Base-by-base conservation (phyloP, 306 rosid genomes). In the Glycyrrhiza uralensis region DNA sequence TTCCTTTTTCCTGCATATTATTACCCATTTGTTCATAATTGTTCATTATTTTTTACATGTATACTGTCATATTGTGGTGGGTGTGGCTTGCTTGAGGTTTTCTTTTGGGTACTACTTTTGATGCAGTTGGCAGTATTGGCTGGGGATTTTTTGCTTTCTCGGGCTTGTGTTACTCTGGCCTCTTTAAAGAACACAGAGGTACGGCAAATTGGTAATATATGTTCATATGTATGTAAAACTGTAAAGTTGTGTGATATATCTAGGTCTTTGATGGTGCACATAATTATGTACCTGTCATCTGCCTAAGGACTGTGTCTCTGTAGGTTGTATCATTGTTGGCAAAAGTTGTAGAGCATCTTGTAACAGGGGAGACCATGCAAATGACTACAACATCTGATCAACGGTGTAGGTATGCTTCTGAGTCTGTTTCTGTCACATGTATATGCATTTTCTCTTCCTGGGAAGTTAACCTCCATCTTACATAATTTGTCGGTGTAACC, bases 81-180 rank as follows among this genome's bases (percentile, higher is more conserved):
- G 33, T 73, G 44, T 78, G 54, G 72, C 77, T 29, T 74, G 66
- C 77, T 12, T 80, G 59, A 71, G 52, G 15, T 67, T 33, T 67
- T 69, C 39, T 61, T 32, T 57, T 54, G 36, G 64, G 14, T 45
- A 12, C 72, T 54, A 30, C 69, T 83, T 64, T 36, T 50, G 52
- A 39, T 77, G 81, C 86, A 94, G 99, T 23, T 94, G 78, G 85
- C 99, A 41, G 99, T 94, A 23, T 85, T 94, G 87, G 95, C 99
- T 1, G 99, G 99, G 58, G 97, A 94, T 78, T 94, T 94, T 82
- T 77, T 94, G 78, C 97, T 94, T 78, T 86, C 99, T 72, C 94
- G 97, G 76, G 99, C 99, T 32, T 94, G 99, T 85, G 97, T 91
- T 46, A 85, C 96, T 56, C 91, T 94, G 35, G 99, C 99, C 52